Conservation (phyloP, 2,329 filamentous ascomycete genomes). For the Capronia epimyces region DNA sequence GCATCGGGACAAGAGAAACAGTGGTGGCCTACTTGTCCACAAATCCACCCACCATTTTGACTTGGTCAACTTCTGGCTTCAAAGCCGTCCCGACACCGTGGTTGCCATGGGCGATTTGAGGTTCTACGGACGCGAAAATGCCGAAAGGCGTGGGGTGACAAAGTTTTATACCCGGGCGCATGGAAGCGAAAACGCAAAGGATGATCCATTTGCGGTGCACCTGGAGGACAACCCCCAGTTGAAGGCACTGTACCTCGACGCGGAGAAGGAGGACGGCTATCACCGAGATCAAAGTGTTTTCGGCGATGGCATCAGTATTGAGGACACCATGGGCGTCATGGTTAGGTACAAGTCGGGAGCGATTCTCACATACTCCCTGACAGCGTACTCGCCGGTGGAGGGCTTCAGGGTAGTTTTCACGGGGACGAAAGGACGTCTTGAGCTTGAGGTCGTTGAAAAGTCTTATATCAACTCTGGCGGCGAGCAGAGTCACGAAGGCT, state of each 20-base stretch:
- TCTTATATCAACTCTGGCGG: conserved; percentile 58
- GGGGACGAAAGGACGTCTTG: conserved; percentile 44
- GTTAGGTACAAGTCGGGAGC: conserved; percentile 54
- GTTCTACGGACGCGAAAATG: conserved; percentile 59
- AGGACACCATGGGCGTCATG: conserved; percentile 59
- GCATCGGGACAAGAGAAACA: conserved; percentile 58
- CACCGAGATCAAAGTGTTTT: conserved; percentile 59
- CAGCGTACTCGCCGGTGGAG: conserved; percentile 59
- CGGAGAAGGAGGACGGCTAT: conserved; percentile 59
- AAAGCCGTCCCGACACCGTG: conserved; percentile 51
- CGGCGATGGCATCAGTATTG: conserved; percentile 58
- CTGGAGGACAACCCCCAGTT: conserved; percentile 50
- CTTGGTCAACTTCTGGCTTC: conserved; percentile 59
- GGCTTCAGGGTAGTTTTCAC: conserved; percentile 54
- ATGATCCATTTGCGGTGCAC: conserved; percentile 56
- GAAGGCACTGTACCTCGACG: conserved; percentile 56
- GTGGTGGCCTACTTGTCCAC: conserved; percentile 56
- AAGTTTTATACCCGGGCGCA: conserved; percentile 49
- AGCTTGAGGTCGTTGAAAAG: conserved; percentile 59
- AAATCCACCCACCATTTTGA: conserved; percentile 62
- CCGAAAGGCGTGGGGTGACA: conserved; percentile 50
- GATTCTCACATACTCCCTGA: conserved; percentile 48
- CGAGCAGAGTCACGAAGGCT: conserved; percentile 52
- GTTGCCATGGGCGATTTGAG: conserved; percentile 55
- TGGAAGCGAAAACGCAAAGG: conserved; percentile 47